Percentiles rank a stretch among this genome's conserved stretches.
Conservation (phyloP, 306 rosid genomes). For the Quercus dentata region DNA sequence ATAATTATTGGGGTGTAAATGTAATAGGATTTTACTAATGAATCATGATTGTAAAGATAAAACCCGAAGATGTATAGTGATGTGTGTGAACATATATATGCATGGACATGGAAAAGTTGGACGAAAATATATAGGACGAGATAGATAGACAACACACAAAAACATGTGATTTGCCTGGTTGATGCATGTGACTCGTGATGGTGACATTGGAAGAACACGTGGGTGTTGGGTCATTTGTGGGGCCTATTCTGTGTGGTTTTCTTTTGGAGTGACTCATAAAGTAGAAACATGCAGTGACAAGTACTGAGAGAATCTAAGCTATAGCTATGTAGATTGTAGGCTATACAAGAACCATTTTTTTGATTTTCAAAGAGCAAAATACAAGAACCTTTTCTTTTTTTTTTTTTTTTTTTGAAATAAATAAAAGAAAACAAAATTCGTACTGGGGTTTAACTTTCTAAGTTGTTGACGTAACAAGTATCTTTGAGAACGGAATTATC, state of each 20-base stretch:
- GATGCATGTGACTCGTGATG: constrained; percentile 32
- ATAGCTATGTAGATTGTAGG: not conserved
- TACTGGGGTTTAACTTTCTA: not conserved
- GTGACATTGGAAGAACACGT: constrained; percentile 19
- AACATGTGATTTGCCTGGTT: constrained; percentile 34
- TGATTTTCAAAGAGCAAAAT: not conserved
- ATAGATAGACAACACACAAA: not conserved
- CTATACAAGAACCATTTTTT: not conserved
- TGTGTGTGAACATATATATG: too few species aligned
- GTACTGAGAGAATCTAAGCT: too few species aligned
- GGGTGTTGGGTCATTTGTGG: constrained; percentile 21
- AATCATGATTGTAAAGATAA: too few species aligned
- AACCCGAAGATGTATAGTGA: not conserved
- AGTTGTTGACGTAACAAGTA: not conserved
- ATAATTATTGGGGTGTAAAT: too few species aligned
- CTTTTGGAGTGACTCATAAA: constrained; percentile 20
- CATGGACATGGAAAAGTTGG: not conserved
- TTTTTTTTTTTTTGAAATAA: not conserved
- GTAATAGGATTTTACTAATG: too few species aligned
- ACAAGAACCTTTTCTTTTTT: too few species aligned
- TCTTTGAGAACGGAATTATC: constrained; percentile 1
- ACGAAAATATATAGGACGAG: not conserved
- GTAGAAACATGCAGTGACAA: constrained; percentile 19
- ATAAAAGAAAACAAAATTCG: not conserved
- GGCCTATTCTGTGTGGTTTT: constrained; percentile 17